Percentiles rank a stretch among this genome's conserved stretches.
Conservation (phyloP, 345 rosid genomes). For the Euphorbia lathyris region DNA sequence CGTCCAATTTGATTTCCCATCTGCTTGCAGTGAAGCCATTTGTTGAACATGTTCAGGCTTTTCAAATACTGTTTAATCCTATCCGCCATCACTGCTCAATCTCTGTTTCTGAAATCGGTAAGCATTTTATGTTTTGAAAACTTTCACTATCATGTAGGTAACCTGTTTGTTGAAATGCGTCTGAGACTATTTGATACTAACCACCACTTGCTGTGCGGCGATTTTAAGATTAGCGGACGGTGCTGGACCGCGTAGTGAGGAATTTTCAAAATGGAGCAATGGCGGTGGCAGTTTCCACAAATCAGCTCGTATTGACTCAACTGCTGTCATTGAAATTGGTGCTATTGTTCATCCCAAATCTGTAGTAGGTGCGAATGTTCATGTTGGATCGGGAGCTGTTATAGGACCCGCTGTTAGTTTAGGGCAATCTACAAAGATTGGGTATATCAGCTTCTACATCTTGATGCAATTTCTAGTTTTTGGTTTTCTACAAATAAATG, state of each 20-base stretch:
- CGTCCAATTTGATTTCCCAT: not conserved
- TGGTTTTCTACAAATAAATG: no score
- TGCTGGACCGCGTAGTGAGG: slow-evolving; percentile 17
- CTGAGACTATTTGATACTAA: not conserved
- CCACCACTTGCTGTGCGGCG: not conserved
- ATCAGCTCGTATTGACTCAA: slow-evolving; percentile 53
- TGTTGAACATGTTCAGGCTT: not conserved
- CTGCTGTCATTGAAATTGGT: slow-evolving; percentile 54
- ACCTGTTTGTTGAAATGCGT: slow-evolving; percentile 7
- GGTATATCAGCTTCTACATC: slow-evolving; percentile 31
- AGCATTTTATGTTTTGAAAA: no score
- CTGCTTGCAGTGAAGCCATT: not conserved
- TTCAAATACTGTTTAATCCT: not conserved
- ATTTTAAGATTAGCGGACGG: no score
- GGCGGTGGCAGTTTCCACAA: slow-evolving; percentile 68
- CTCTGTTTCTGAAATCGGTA: slow-evolving; percentile 1
- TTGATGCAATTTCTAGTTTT: not conserved
- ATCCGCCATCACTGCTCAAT: not conserved
- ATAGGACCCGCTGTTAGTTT: slow-evolving; percentile 59
- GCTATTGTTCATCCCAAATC: slow-evolving; percentile 56
- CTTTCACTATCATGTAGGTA: not conserved
- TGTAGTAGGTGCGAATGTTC: slow-evolving; percentile 51
- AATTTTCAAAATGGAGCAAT: slow-evolving; percentile 49
- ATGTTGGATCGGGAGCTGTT: slow-evolving; percentile 64
- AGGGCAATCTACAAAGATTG: slow-evolving; percentile 55